Conservation (phyloP, 2,329 filamentous ascomycete genomes). For the Triangularia verruculosa region DNA sequence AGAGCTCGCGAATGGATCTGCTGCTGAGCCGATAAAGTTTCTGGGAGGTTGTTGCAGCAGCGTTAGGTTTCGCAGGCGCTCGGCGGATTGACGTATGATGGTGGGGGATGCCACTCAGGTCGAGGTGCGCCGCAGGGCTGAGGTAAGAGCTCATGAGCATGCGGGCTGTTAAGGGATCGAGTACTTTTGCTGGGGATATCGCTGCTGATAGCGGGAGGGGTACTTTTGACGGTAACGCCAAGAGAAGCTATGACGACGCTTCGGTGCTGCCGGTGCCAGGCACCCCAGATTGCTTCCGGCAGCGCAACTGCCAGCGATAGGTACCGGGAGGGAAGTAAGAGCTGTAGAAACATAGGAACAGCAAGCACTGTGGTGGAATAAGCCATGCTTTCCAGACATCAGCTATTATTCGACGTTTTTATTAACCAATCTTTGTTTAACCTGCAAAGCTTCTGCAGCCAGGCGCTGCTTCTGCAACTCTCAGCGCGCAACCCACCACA, state of each 20-base stretch:
- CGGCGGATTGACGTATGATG: slow-evolving; percentile 14
- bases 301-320: neutral
- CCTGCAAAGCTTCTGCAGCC: neutral
- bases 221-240: neutral
- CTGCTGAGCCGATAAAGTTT: neutral
- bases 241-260: slow-evolving; percentile 7
- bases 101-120: slow-evolving; percentile 12
- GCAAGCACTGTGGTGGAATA: too few relatives aligned
- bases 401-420: neutral
- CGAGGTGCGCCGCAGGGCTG: slow-evolving; percentile 4
- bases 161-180: neutral
- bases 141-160: neutral
- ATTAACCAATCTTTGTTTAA: neutral
- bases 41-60: neutral
- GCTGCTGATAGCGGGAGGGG: neutral
- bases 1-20: neutral
- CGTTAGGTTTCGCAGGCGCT: neutral
- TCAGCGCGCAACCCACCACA: neutral
- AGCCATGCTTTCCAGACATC: too few relatives aligned
- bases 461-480: neutral
- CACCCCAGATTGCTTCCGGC: neutral
- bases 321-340: neutral
- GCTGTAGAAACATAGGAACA: too few relatives aligned
- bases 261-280: neutral
- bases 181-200: neutral